phyloP scores from a whole-genome alignment of 2,329 filamentous ascomycete species.

The Nannizzia gypsea region DNA sequence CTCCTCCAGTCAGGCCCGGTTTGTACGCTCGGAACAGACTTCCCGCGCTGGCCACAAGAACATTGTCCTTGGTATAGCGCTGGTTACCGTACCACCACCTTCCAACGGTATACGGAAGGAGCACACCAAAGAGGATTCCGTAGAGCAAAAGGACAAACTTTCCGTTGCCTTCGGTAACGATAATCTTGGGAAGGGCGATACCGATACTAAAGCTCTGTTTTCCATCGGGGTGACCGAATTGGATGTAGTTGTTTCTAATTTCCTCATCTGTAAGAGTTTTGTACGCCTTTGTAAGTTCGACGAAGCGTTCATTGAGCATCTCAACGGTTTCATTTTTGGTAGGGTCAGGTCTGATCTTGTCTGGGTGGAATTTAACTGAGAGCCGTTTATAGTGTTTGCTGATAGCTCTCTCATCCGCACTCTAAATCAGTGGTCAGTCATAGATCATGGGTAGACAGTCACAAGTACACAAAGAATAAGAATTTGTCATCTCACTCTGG shows the following conservation, averaged over 20 bases:
- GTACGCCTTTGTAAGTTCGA: conserved; percentile 95
- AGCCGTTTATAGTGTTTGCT: conserved; percentile 82
- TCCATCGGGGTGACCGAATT: conserved; percentile 92
- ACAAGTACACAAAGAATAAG: background rate
- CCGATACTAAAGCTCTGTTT: conserved; percentile 98
- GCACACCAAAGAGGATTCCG: conserved; percentile 71
- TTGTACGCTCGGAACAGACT: conserved; percentile 89
- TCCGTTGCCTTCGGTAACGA: conserved; percentile 84
- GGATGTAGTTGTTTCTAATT: conserved; percentile 88
- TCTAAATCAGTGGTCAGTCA: conserved; percentile 37
- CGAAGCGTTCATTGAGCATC: conserved; percentile 72
- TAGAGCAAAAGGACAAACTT: conserved; percentile 93
- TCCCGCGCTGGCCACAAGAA: conserved; percentile 85
- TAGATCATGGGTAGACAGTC: conserved; percentile 4
- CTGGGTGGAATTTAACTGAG: conserved; percentile 77
- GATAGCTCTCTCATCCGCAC: conserved; percentile 76
- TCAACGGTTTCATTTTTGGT: conserved; percentile 84
- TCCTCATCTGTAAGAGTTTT: conserved; percentile 97
- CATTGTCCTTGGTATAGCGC: conserved; percentile 81
- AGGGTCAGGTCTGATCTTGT: conserved; percentile 75
- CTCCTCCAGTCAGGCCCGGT: conserved; percentile 68
- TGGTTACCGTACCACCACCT: conserved; percentile 99
- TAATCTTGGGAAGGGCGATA: conserved; percentile 86
- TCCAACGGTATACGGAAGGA: conserved; percentile 85
- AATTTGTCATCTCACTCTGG: conserved; percentile 54